Percentiles rank a stretch among this genome's conserved stretches.
These are phyloP conservation scores for Trebouxia gelatinosa DNA, from an alignment of 163 green algal genomes.

Conservation along the genomic window DNA sequence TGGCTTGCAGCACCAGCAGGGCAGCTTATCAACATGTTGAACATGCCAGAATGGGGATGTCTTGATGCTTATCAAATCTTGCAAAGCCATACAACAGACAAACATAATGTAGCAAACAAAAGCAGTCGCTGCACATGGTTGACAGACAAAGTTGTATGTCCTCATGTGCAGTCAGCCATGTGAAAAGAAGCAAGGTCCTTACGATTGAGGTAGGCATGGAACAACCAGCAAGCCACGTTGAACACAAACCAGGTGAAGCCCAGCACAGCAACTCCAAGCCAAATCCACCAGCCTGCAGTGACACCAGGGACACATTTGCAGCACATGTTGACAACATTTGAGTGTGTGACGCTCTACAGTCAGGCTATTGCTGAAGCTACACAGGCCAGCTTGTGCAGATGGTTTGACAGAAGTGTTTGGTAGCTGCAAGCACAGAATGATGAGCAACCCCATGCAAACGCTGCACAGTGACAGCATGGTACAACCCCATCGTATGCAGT, in stretches of 20 bases:
- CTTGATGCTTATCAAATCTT: not conserved
- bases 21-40: not conserved
- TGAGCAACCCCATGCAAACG: no score
- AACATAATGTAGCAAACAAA: not conserved
- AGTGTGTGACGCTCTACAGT: no score
- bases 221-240: slow-evolving; percentile 38
- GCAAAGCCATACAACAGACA: not conserved
- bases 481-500: no score
- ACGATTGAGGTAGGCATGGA: slow-evolving; percentile 40
- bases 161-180: not conserved
- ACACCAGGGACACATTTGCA: not conserved
- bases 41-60: not conserved
- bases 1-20: not conserved
- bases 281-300: slow-evolving; percentile 17
- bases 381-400: no score
- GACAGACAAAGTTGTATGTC: no score
- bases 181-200: not conserved
- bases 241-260: slow-evolving; percentile 32
- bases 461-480: no score
- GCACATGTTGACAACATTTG: no score
- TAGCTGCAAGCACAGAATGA: no score
- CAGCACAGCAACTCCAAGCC: slow-evolving; percentile 31
- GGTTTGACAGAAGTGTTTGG: no score
- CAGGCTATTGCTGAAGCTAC: no score
- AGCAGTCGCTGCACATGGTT: no score